Conservation (phyloP, 2,329 filamentous ascomycete genomes). For the Drechslerella dactyloides region DNA sequence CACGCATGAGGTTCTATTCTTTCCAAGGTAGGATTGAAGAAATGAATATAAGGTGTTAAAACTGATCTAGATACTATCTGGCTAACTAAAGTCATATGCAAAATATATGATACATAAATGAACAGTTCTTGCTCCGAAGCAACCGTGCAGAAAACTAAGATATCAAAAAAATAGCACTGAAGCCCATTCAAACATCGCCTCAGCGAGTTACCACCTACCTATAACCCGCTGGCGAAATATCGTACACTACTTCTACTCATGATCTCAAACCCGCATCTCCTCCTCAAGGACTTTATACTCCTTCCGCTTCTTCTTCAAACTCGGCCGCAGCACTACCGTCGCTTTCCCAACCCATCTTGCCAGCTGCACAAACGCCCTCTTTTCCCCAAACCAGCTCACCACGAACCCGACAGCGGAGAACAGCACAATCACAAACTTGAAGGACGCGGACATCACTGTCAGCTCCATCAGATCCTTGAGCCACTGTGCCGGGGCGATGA, state of each 20-base stretch:
- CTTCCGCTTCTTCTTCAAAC: slow-evolving; percentile 77
- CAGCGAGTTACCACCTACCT: too few species aligned
- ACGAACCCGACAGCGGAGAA: slow-evolving; percentile 74
- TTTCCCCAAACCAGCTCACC: slow-evolving; percentile 74
- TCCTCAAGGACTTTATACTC: slow-evolving; percentile 83
- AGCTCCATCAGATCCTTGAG: slow-evolving; percentile 81
- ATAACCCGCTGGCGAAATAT: not conserved
- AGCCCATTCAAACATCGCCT: too few species aligned
- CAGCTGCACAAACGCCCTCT: slow-evolving; percentile 71
- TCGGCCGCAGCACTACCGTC: slow-evolving; percentile 65
- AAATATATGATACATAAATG: too few species aligned
- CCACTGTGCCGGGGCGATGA: slow-evolving; percentile 74
- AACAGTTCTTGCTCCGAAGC: too few species aligned
- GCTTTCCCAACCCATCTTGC: slow-evolving; percentile 71
- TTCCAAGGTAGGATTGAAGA: too few species aligned
- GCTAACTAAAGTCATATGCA: too few species aligned
- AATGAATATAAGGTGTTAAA: too few species aligned
- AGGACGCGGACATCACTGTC: slow-evolving; percentile 74
- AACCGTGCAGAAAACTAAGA: too few species aligned
- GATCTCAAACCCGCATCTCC: slow-evolving; percentile 63
- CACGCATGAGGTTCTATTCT: too few species aligned
- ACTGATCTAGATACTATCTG: too few species aligned
- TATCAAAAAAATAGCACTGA: too few species aligned
- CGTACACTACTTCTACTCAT: slow-evolving; percentile 19
- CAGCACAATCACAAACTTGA: slow-evolving; percentile 73